Evolutionary conservation across 768 basidiomycete species (phyloP).

Genomic region (Rhizopogon vesiculosus): DNA sequence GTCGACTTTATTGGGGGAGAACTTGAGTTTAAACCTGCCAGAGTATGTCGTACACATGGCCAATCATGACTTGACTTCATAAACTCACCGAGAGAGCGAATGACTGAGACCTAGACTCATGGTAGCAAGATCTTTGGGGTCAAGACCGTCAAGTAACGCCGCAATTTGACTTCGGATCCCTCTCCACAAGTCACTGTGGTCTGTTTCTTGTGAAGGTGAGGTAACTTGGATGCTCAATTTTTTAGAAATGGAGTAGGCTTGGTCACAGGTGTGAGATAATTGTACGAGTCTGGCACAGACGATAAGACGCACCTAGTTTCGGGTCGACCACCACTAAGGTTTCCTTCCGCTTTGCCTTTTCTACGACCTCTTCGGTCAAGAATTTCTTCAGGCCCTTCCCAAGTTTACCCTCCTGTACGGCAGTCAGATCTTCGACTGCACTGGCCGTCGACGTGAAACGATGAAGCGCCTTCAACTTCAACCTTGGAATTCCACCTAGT

Average conservation of each 20-base stretch:
- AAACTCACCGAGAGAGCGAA: slow-evolving; percentile 81
- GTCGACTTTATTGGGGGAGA: slow-evolving; percentile 99
- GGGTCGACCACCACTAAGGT: slow-evolving; percentile 82
- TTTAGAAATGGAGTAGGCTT: slow-evolving; percentile 86
- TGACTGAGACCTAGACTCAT: slow-evolving; percentile 98
- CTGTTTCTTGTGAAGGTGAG: slow-evolving; percentile 48
- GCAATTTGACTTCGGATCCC: slow-evolving; percentile 91
- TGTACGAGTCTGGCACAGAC: slow-evolving; percentile 1
- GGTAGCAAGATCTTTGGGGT: slow-evolving; percentile 91
- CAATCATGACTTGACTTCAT: background rate
- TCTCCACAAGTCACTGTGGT: slow-evolving; percentile 82
- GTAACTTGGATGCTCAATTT: slow-evolving; percentile 88
- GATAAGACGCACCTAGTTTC: slow-evolving; percentile 66
- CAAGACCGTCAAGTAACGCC: slow-evolving; percentile 82
- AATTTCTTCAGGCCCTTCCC: slow-evolving; percentile 94
- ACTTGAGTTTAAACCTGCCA: slow-evolving; percentile 94
- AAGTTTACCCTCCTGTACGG: slow-evolving; percentile 88
- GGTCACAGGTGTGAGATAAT: slow-evolving; percentile 5
- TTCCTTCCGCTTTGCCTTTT: slow-evolving; percentile 91
- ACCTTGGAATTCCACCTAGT: slow-evolving; percentile 37
- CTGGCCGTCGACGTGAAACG: slow-evolving; percentile 95
- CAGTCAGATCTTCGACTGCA: slow-evolving; percentile 95
- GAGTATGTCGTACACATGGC: slow-evolving; percentile 2
- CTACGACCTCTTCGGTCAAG: slow-evolving; percentile 77
- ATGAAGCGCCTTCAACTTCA: slow-evolving; percentile 93